Base-by-base conservation (phyloP, 2,329 filamentous ascomycete species). In the Neoascochyta sp. region DNA sequence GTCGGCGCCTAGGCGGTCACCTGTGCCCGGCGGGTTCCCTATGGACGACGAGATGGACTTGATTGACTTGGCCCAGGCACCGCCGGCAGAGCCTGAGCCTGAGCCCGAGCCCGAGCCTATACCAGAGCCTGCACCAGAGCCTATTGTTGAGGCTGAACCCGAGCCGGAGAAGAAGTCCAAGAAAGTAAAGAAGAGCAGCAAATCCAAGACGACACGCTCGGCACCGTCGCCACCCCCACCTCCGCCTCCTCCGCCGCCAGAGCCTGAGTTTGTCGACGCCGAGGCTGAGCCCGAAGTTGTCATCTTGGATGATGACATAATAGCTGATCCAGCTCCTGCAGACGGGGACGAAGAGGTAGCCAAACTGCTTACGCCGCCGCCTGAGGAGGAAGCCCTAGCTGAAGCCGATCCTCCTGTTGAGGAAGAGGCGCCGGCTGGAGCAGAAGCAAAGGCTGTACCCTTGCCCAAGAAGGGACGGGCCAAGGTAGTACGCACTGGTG, bases 401-500 rank as follows among this genome's bases (percentile, higher is more conserved):
- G n/a, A n/a, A n/a, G 37, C 45, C 7, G 47, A 45, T 32, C 52
- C 43, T 24, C n/a, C n/a, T n/a, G n/a, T n/a, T n/a, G n/a, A n/a
- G n/a, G n/a, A n/a, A n/a, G n/a, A n/a, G n/a, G n/a, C n/a, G n/a
- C n/a, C n/a, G n/a, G n/a, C n/a, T n/a, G n/a, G n/a, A n/a, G n/a
- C n/a, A n/a, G 57, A 55, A 27, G 49, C 46, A 16, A 59, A 61
- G 25, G 22, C 32, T 9, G 55, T 76, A 10, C 77, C 80, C 28
- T 65, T 72, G 9, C 47, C 50, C 38, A 77, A 79, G 64, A 93
- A 83, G 57, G 85, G 93, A 42, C 82, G 87, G 9, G 68, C 83
- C 16, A 86, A 82, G 53, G 77, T 88, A 42, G 84, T 79, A 47
- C 83, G 86, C 35, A 81, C 83, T 20, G 73, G 76, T 36, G 73